Conservation (phyloP, 495 filamentous ascomycete species). For the Aspergillus avenaceus region DNA sequence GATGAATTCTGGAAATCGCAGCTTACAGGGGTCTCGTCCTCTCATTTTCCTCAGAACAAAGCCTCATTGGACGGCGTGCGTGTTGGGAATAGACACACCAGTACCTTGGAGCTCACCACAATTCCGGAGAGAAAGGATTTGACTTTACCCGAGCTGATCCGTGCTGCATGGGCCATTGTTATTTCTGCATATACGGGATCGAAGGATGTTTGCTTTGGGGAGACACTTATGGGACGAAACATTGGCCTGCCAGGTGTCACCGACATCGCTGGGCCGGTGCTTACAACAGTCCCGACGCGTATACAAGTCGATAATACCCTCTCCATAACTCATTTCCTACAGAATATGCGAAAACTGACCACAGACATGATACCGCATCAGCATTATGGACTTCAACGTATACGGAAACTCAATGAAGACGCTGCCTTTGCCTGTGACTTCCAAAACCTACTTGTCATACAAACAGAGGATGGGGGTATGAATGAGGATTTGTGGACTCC, state of each 20-base stretch:
- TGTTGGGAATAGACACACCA: constrained; percentile 28
- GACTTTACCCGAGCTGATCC: constrained; percentile 46
- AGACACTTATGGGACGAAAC: constrained; percentile 52
- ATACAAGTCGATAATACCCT: constrained; percentile 36
- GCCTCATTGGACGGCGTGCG: constrained; percentile 22
- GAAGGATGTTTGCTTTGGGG: constrained; percentile 52
- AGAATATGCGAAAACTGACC: constrained; percentile 35
- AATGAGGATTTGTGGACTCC: constrained; percentile 35
- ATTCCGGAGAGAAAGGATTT: constrained; percentile 22
- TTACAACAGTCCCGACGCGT: constrained; percentile 49
- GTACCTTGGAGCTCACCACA: constrained; percentile 21
- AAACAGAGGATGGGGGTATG: constrained; percentile 32
- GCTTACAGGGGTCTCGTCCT: constrained; percentile 16
- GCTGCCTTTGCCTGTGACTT: constrained; percentile 55
- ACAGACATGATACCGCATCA: constrained; percentile 49
- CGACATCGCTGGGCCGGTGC: constrained; percentile 48
- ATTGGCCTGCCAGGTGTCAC: constrained; percentile 45
- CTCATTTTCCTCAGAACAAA: constrained; percentile 28
- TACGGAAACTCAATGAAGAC: constrained; percentile 34
- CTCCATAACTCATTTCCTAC: constrained; percentile 35
- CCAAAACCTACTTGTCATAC: constrained; percentile 57
- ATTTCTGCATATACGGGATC: constrained; percentile 39
- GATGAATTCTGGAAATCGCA: constrained; percentile 45
- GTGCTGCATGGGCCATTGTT: constrained; percentile 52
- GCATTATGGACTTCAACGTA: constrained; percentile 41